Evolutionary conservation across 352 stramenopile species (phyloP).

Genomic region (Stephanocyclus meneghinianus): DNA sequence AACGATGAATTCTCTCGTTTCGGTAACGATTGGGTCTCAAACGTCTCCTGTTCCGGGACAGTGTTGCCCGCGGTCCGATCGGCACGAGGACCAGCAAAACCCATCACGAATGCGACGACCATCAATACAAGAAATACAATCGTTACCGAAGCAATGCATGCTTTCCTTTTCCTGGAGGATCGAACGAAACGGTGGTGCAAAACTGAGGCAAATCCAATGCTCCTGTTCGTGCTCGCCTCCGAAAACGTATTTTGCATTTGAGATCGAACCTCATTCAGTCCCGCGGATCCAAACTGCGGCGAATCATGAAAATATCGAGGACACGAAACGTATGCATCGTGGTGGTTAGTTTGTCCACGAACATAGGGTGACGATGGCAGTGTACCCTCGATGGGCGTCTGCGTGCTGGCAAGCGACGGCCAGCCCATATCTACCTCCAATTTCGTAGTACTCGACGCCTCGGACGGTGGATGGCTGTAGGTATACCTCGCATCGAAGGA

Average conservation of each 20-base stretch:
- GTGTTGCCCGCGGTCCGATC: too few species aligned
- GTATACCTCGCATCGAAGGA: not conserved
- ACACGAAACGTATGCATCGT: not conserved
- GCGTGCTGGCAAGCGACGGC: not conserved
- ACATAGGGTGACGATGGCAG: not conserved
- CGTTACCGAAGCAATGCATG: not conserved
- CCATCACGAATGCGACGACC: not conserved
- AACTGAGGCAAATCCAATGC: not conserved
- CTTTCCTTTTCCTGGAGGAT: not conserved
- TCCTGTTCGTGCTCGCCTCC: not conserved
- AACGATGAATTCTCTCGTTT: too few species aligned
- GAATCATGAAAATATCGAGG: not conserved
- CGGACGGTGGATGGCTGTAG: not conserved
- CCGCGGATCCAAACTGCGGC: too few species aligned
- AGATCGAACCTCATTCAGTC: not conserved
- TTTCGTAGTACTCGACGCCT: not conserved
- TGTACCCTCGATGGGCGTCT: not conserved
- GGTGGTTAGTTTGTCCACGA: not conserved
- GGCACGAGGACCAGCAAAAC: not conserved
- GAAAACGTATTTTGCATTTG: not conserved
- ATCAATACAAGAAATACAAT: not conserved
- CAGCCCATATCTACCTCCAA: not conserved
- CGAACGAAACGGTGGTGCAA: not conserved
- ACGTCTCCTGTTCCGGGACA: too few species aligned
- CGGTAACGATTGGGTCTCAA: too few species aligned